Evolutionary conservation across 805 yeast species (phyloP).

Genomic region (Kodamaea kakaduensis): DNA sequence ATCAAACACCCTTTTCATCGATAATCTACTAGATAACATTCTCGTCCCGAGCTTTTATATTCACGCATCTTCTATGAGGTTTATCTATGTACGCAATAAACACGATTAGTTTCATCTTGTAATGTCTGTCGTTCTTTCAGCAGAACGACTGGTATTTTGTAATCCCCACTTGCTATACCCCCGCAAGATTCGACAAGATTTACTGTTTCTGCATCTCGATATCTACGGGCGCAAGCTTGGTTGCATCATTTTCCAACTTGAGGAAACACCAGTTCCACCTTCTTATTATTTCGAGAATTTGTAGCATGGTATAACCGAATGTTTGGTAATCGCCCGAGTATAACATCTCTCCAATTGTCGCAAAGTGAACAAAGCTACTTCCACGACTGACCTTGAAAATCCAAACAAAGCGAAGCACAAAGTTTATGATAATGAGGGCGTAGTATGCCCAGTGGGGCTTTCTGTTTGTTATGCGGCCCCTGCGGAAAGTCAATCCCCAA

Average conservation of each 20-base stretch:
- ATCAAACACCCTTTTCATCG: no score
- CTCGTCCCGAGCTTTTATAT: no score
- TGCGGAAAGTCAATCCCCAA: constrained; percentile 54
- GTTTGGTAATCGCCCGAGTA: constrained; percentile 30
- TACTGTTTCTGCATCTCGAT: constrained; percentile 6
- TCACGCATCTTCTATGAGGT: no score
- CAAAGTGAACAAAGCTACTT: constrained; percentile 20
- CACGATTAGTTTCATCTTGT: neutral
- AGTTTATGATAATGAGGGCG: constrained; percentile 56
- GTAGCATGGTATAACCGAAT: constrained; percentile 62
- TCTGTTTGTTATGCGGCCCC: constrained; percentile 8
- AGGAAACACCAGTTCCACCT: constrained; percentile 89
- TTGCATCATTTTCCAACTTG: constrained; percentile 75
- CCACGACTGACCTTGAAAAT: constrained; percentile 42
- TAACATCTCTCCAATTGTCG: constrained; percentile 13
- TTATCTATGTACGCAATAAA: constrained; percentile 6
- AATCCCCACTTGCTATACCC: no score
- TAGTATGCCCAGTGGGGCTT: constrained; percentile 41
- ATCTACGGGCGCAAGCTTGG: constrained; percentile 17
- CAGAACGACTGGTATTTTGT: no score
- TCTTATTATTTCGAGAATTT: constrained; percentile 71
- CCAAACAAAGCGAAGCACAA: constrained; percentile 74
- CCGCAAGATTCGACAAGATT: no score
- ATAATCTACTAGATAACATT: no score
- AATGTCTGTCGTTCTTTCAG: no score